Conservation (phyloP, 2,329 filamentous ascomycete genomes). For the Dactylella cylindrospora region DNA sequence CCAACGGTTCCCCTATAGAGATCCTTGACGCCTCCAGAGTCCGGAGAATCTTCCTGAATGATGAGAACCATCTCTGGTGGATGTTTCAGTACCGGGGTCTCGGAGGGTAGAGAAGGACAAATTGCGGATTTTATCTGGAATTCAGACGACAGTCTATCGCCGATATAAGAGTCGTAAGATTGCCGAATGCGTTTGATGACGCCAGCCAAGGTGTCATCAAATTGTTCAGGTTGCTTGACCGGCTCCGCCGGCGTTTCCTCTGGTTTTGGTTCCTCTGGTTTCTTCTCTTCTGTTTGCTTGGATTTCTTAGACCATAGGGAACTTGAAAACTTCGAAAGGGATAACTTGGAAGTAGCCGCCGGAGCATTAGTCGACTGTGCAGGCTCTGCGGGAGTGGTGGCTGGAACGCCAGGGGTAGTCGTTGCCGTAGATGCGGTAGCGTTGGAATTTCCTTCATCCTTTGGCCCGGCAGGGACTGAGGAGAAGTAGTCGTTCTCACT, state of each 20-base stretch:
- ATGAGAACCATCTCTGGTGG: constrained; percentile 68
- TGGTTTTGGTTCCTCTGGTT: constrained; percentile 32
- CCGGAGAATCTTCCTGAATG: constrained; percentile 66
- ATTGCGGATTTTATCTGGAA: constrained; percentile 59
- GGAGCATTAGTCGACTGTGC: constrained; percentile 40
- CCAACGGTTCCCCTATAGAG: constrained; percentile 87
- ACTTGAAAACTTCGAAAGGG: constrained; percentile 47
- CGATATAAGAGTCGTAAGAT: constrained; percentile 62
- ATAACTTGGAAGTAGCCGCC: constrained; percentile 55
- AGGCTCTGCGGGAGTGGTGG: constrained; percentile 11
- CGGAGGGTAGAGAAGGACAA: constrained; percentile 68
- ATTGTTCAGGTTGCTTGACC: constrained; percentile 50
- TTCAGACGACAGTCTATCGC: constrained; percentile 56
- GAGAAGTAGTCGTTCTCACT: constrained; percentile 76
- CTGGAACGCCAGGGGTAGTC: constrained; percentile 53
- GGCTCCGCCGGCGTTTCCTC: constrained; percentile 38
- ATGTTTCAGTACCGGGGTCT: constrained; percentile 74
- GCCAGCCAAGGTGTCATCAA: constrained; percentile 74
- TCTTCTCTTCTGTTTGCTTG: constrained; percentile 46
- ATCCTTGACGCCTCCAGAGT: constrained; percentile 70
- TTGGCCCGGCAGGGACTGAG: constrained; percentile 58
- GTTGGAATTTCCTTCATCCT: constrained; percentile 56
- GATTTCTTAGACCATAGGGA: constrained; percentile 65
- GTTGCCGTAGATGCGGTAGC: constrained; percentile 58
- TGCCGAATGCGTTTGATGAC: constrained; percentile 71